Evolutionary conservation across 169 alveolate species (phyloP).

Genomic region (Miamiensis avidus): DNA sequence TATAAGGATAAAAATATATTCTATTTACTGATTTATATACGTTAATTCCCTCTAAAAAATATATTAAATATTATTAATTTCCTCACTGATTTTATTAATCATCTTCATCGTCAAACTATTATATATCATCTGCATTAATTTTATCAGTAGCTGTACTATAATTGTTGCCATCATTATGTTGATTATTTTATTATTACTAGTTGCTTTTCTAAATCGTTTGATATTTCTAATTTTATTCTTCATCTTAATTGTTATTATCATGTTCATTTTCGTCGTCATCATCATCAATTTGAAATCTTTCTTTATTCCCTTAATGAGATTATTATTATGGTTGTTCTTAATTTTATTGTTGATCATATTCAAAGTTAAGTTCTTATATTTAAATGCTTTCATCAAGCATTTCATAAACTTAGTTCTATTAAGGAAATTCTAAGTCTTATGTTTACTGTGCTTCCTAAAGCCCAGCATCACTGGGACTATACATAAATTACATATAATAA

Average conservation of each 20-base stretch:
- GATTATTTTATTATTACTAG: not conserved
- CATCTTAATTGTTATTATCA: too few relatives aligned
- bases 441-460: not conserved
- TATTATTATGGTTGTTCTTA: not conserved
- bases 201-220: not conserved
- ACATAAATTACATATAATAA: not conserved
- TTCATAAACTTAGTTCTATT: not conserved
- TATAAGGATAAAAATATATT: too few relatives aligned
- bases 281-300: not conserved
- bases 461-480: not conserved
- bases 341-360: too few relatives aligned
- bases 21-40: too few relatives aligned
- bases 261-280: not conserved
- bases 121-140: too few relatives aligned
- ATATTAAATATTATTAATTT: too few relatives aligned
- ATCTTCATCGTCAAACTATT: not conserved
- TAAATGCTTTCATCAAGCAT: not conserved
- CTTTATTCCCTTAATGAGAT: not conserved
- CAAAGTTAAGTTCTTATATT: not conserved
- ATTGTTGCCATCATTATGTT: not conserved
- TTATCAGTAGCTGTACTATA: not conserved
- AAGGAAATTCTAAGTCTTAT: not conserved
- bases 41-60: too few relatives aligned
- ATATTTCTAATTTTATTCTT: too few relatives aligned
- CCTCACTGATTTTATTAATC: not conserved